Conservation (phyloP, 2,329 filamentous ascomycete species). For the Penicillium digitatum region DNA sequence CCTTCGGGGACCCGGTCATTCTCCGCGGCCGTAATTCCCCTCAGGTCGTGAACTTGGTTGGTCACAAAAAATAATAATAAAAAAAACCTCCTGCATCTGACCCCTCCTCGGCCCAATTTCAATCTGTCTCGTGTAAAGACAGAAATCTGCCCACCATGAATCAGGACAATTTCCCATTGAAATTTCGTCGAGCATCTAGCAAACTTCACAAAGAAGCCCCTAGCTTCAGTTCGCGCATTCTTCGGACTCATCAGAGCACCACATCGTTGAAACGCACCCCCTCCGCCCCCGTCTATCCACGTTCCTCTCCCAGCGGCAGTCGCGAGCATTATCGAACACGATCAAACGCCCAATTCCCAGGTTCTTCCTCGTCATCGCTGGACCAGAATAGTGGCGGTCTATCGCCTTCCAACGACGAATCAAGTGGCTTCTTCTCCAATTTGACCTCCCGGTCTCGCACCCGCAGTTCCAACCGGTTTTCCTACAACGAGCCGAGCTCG, state of each 20-base stretch:
- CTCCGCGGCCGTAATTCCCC: conserved; percentile 1
- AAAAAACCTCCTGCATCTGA: conserved; percentile 17
- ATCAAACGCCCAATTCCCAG: conserved; percentile 42
- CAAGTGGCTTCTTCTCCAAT: conserved; percentile 26
- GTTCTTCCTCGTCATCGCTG: conserved; percentile 47
- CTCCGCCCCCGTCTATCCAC: conserved; percentile 45
- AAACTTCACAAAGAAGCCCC: conserved; percentile 47
- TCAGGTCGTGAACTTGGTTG: conserved; percentile 4
- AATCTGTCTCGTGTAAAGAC: conserved; percentile 25
- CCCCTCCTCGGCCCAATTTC: conserved; percentile 28
- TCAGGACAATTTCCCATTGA: conserved; percentile 37
- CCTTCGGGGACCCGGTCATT: conserved; percentile 6
- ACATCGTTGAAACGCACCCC: conserved; percentile 46
- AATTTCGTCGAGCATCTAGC: conserved; percentile 41
- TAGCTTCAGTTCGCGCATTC: conserved; percentile 39
- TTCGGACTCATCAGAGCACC: conserved; percentile 44
- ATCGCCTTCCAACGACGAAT: conserved; percentile 39
- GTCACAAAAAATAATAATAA: neutral
- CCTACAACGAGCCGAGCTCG: conserved; percentile 38
- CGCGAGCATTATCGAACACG: conserved; percentile 44
- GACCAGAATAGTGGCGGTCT: conserved; percentile 42
- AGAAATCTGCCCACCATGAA: conserved; percentile 33
- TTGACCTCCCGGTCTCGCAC: conserved; percentile 33
- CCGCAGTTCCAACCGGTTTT: conserved; percentile 34
- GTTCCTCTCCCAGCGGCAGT: conserved; percentile 38